Conservation (phyloP, 306 rosid species). For the Medicago arabica region DNA sequence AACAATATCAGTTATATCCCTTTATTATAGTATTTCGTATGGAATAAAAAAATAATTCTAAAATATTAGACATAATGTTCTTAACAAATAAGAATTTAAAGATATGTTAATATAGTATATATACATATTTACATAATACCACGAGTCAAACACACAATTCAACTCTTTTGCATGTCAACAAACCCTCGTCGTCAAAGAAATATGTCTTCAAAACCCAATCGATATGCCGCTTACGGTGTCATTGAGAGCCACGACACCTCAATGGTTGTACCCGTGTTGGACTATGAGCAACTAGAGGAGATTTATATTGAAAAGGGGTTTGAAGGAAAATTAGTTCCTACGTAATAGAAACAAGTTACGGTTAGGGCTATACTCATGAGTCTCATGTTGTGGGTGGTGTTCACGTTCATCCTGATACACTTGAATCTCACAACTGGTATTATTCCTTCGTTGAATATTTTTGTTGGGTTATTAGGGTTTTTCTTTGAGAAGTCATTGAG, state of each 20-base stretch:
- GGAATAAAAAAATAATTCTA: no score
- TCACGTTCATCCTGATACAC: conserved; percentile 58
- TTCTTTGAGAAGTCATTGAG: conserved; percentile 43
- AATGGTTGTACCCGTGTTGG: background rate
- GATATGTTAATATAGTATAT: no score
- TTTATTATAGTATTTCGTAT: no score
- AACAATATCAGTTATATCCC: no score
- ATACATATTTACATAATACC: no score
- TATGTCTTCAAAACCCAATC: background rate
- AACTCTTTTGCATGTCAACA: no score
- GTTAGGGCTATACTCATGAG: conserved; percentile 45
- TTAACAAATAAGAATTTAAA: no score
- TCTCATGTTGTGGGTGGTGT: conserved; percentile 40
- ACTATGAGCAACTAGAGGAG: background rate
- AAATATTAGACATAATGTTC: no score
- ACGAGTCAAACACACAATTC: no score
- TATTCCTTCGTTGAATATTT: conserved; percentile 51
- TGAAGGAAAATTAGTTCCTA: conserved; percentile 40
- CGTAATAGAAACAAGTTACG: conserved; percentile 47
- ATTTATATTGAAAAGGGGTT: conserved; percentile 44
- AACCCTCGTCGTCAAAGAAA: no score
- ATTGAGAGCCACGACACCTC: background rate
- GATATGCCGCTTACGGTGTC: background rate
- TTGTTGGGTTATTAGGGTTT: conserved; percentile 55
- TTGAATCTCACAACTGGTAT: conserved; percentile 54